Conservation (phyloP, 148 eudicot genomes). For the Tetragonia tetragonoides region DNA sequence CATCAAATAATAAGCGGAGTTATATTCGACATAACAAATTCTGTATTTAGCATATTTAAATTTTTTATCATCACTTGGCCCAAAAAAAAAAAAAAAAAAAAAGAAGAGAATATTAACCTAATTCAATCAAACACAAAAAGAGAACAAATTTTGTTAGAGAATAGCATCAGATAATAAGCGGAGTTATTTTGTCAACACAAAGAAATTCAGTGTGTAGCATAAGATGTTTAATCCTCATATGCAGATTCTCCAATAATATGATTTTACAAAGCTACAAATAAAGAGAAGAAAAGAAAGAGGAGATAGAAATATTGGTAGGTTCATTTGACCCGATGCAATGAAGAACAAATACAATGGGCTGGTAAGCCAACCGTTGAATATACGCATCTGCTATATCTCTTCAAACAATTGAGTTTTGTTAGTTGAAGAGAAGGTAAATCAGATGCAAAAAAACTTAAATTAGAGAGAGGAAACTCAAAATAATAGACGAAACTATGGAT, state of each 20-base stretch:
- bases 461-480: neutral
- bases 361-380: conserved; percentile 16
- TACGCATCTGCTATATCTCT: conserved; percentile 20
- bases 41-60: conserved; percentile 27
- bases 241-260: neutral
- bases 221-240: conserved; percentile 18
- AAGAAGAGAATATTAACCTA: neutral
- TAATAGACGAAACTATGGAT: neutral
- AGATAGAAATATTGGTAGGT: conserved; percentile 21
- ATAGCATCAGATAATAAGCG: conserved; percentile 36
- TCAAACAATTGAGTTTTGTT: neutral
- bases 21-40: conserved; percentile 23
- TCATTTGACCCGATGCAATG: conserved; percentile 37
- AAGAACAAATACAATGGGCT: conserved; percentile 14
- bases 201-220: conserved; percentile 30
- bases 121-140: neutral
- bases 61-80: conserved; percentile 26
- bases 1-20: conserved; percentile 32
- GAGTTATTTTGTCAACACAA: conserved; percentile 28
- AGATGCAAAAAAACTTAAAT: conserved; percentile 13
- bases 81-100: neutral
- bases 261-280: no score
- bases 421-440: conserved; percentile 20
- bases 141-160: neutral
- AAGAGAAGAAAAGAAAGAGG: neutral